Evolutionary conservation across 2,329 filamentous ascomycete species (phyloP), one percentile per base, ranked within the genome.

Genomic region (Talaromyces amestolkiae): DNA sequence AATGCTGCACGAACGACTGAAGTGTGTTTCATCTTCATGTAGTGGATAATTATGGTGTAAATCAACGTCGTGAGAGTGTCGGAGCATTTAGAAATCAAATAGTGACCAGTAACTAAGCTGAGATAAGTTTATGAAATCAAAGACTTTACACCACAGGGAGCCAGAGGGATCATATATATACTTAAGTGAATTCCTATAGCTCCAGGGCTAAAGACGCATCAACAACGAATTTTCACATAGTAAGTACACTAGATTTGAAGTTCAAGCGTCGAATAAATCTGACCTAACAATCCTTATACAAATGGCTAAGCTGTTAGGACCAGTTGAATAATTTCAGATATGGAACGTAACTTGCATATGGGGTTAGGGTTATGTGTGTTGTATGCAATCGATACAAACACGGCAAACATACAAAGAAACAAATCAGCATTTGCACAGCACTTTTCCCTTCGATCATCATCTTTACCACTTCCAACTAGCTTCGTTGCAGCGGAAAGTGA

Each of bases 21-120:
- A 17, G 15, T 82, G 1, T 73, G 80, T 13, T 66, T 81, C 2
- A 68, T 83, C 2, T 69, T 39, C 75, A 31, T 11, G 45, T 24
- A 47, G 11, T 47, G 19, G 6, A 15, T 15, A 2, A 24, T 13
- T 13, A 24, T 24, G 45, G 10, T n/a, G 7, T 47, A 6, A 47
- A 24, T 13, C 10, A 15, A 8, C 8, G 41, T 45, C 10, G 41
- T 19, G n/a, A 45, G n/a, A 24, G 13, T 24, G 3, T 15, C 22
- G 19, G 15, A 24, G 7, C 22, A 22, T 15, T 22, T 3, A 22
- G 19, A 49, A 24, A 24, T 24, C 22, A 51, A 51, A 10, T 31
- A 6, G 13, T 15, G 24, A 51, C 9, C 47, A 51, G 8, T 51
- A 22, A 22, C 22, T 22, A 51, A 17, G 13, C 22, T 31, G 47